phyloP scores from a whole-genome alignment of 768 basidiomycete genomes.

The Tricholoma furcatifolium region DNA sequence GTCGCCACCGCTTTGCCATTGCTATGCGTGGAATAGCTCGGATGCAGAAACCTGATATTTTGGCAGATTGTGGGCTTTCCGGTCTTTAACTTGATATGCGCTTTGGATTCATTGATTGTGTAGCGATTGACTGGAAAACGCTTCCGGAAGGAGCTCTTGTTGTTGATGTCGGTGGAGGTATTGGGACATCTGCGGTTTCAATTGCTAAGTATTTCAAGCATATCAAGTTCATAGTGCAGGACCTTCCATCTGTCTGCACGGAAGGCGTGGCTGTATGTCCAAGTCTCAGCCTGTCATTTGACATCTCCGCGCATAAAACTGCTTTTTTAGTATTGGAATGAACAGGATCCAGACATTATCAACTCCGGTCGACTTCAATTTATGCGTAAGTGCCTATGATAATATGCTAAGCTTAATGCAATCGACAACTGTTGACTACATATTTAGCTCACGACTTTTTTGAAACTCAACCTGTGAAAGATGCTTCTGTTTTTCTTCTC shows the following conservation, averaged over 20 bases:
- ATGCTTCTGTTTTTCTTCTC: conserved; percentile 36
- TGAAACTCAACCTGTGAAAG: conserved; percentile 29
- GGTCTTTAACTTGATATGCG: too few species aligned
- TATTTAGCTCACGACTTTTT: conserved; percentile 36
- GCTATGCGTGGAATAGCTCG: neutral
- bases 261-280: conserved; percentile 10
- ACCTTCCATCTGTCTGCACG: conserved; percentile 17
- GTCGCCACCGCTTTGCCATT: conserved; percentile 1
- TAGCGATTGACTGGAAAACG: conserved; percentile 25
- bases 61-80: conserved; percentile 1
- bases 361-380: conserved; percentile 3
- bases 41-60: conserved; percentile 1
- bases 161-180: conserved; percentile 30
- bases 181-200: conserved; percentile 23
- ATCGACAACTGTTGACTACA: neutral
- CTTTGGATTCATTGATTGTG: too few species aligned
- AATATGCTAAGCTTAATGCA: neutral
- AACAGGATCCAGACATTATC: conserved; percentile 4
- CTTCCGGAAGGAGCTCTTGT: conserved; percentile 20
- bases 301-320: neutral
- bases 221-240: conserved; percentile 25
- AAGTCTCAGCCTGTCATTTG: neutral
- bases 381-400: neutral
- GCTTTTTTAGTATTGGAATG: conserved; percentile 3
- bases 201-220: conserved; percentile 19